Evolutionary conservation across 345 rosid genomes (phyloP), one percentile per base, ranked within the genome.

Genomic region (Trapa bicornis): DNA sequence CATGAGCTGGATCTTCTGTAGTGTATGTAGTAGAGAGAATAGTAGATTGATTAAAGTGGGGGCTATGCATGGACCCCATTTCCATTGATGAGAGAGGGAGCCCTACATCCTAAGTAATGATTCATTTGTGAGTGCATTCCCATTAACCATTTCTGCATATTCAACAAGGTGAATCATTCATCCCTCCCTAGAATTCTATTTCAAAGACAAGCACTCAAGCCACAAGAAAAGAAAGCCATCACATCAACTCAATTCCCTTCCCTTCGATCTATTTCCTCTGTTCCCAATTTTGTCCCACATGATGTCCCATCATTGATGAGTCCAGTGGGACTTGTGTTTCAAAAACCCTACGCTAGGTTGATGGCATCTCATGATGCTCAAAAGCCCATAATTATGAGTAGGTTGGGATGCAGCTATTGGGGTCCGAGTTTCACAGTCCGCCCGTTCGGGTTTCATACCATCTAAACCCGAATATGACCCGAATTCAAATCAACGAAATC

Each of bases 21-120:
- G 17, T 62, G 1, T 22, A 22, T 22, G 29, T 22, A 22, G 29
- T 22, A 22, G 29, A 22, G 29, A 22, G 29, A 8, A 4, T 41
- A 41, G 65, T 62, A 10, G 43, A 36, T 62, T 6, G 65, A 22
- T 17, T 62, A 62, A 1, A 22, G 65, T 62, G 65, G 65, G 65
- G 43, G 8, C 12, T 6, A 22, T 0, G 29, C 29, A 22, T 22
- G 29, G 29, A 22, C 29, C 29, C 29, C 29, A 22, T 22, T 22
- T 22, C 29, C 29, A 22, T 22, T 22, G 29, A 22, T 22, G 29
- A 22, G 29, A 22, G 29, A 22, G 29, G 29, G 29, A 50, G 56
- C 56, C 56, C 56, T 50, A 50, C 56, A 50, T 15, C 29, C 29
- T 22, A 22, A 61, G 9, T 10, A 61, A 33, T 61, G 35, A 61